Base-by-base conservation (phyloP, 1,284 basidiomycete species). In the Leccinum ponderosum region DNA sequence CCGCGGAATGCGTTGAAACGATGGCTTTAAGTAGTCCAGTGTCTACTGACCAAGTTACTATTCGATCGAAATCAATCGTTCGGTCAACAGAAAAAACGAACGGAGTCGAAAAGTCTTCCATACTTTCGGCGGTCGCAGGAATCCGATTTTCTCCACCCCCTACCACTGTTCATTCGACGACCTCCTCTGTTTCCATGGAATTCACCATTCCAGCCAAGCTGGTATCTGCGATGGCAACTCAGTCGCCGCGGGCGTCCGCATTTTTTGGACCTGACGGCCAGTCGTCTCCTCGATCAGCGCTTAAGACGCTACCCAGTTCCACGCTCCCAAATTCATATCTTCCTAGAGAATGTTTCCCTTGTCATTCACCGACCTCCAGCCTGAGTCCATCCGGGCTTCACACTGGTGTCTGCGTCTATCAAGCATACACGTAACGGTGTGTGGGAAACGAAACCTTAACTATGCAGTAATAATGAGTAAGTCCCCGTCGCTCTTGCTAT, bases 181-280 rank as follows among this genome's bases (percentile, higher is more conserved):
- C 75, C 1, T 63, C 71, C 9, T 62, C 66, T 6, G 51, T 53
- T 6, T 60, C 72, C 12, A 48, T 60, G 17, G 73, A 64, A 25
- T 74, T 74, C 54, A 69, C 56, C 0, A 68, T 73, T 9, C 73
- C 70, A 42, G 64, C 68, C 55, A 75, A 72, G 59, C 55, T 72
- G 53, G 73, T 62, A 35, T 64, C 54, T 52, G 65, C 65, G 53
- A 72, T 75, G 31, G 68, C 69, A 4, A 56, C 64, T 29, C 69
- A 72, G 53, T 58, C 70, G 25, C 64, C 56, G 17, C 59, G 48
- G 22, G 44, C 11, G 2, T 55, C 60, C 25, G 11, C 14, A 2
- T 56, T 56, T 17, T 27, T 31, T 6, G 42, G 35, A 9, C 50
- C 59, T 12, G 33, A 12, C 2, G 35, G 22, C 22, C 27, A 47